Percentiles rank a stretch among this genome's conserved stretches.
Conservation (phyloP, 129 eudicot genomes). For the Artemisia tridentata region DNA sequence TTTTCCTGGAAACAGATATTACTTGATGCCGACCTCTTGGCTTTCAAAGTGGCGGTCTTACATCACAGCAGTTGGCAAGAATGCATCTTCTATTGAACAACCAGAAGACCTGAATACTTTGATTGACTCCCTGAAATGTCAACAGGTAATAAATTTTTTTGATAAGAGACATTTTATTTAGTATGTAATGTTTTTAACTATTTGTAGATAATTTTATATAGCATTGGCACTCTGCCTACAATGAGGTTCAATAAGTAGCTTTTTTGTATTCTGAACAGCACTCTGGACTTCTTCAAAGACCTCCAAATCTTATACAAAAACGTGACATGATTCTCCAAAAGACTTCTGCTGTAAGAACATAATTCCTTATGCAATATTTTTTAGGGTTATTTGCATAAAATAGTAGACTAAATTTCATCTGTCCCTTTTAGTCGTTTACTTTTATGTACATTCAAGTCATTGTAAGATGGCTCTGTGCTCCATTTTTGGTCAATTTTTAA, state of each 20-base stretch:
- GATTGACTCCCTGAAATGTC: slow-evolving; percentile 60
- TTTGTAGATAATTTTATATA: slow-evolving; percentile 9
- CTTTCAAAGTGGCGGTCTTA: slow-evolving; percentile 80
- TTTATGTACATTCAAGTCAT: no score
- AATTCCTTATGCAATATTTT: neutral
- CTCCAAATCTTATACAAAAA: slow-evolving; percentile 68
- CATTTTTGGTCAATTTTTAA: no score
- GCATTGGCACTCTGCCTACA: neutral
- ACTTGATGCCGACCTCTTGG: slow-evolving; percentile 87
- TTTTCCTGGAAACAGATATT: slow-evolving; percentile 45
- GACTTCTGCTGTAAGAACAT: slow-evolving; percentile 56
- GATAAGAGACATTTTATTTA: neutral
- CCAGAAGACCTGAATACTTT: slow-evolving; percentile 49
- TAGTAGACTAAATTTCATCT: neutral
- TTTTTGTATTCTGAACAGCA: slow-evolving; percentile 48
- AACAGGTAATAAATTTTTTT: slow-evolving; percentile 46
- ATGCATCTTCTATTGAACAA: slow-evolving; percentile 49
- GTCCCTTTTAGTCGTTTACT: neutral
- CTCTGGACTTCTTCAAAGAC: slow-evolving; percentile 72
- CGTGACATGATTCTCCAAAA: slow-evolving; percentile 78
- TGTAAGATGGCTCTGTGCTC: no score
- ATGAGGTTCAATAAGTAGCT: neutral
- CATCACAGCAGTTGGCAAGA: slow-evolving; percentile 70
- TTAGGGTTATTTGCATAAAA: neutral
- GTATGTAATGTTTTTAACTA: neutral